Evolutionary conservation across 2,329 filamentous ascomycete genomes (phyloP), one percentile per base, ranked within the genome.

Genomic region (Biscogniauxia marginata): DNA sequence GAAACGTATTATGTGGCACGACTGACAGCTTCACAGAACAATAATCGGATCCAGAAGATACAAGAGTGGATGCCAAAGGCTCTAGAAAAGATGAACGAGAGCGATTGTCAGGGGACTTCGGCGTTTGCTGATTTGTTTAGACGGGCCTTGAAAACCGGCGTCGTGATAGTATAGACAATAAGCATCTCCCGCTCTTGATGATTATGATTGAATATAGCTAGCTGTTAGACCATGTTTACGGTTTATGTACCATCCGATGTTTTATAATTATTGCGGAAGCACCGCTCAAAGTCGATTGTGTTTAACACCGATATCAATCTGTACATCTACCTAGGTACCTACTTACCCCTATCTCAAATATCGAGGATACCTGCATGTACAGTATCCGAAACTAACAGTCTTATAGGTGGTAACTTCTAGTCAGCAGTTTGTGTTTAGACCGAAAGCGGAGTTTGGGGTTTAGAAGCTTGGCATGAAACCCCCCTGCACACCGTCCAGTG

Each of bases 21-120:
- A 19, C 61, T 68, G 24, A 70, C 46, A 34, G 55, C 11, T 23
- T 21, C 30, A 30, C 58, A 85, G 75, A 86, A 86, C 63, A 77
- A 83, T 55, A 84, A 83, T 56, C 77, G 89, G 20, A 81, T 89
- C 56, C 77, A 83, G 65, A 86, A 86, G 71, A 89, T 91, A 52
- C 69, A 75, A 53, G 79, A 85, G 61, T 91, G 84, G 82, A 65
- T 87, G 69, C 80, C 83, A 0, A 71, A 81, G 60, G 84, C 84
- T 2, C 63, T 84, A 63, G 75, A 82, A 45, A 85, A 80, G 71
- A 74, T 78, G 59, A 66, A 72, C 19, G 70, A 77, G 55, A 86
- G 82, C 68, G 80, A 83, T 54, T 87, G 84, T 62, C 68, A 67
- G 50, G 77, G 78, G 23, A 83, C 79, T 2, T 70, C 77, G 22